Conservation (phyloP, 305 asterid species). For the Fraxinus sp. region DNA sequence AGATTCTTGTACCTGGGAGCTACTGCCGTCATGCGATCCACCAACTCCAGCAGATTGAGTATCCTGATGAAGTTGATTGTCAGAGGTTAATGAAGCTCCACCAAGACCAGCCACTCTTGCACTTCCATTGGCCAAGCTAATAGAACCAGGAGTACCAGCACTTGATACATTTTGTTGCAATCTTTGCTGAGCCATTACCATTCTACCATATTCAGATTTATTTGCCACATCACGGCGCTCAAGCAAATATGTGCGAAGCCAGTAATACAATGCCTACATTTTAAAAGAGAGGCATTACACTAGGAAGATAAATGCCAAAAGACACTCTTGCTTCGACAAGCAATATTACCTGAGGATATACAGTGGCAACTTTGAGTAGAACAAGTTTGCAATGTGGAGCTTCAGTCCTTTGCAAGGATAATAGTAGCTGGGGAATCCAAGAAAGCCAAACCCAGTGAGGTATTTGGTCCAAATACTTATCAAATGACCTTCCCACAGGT, state of each 20-base stretch:
- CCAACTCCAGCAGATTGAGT: slow-evolving; percentile 67
- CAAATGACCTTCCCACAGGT: slow-evolving; percentile 93
- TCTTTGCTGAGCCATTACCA: slow-evolving; percentile 98
- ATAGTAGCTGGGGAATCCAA: slow-evolving; percentile 96
- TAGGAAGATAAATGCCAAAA: slow-evolving; percentile 14
- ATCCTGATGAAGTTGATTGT: slow-evolving; percentile 80
- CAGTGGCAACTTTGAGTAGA: slow-evolving; percentile 82
- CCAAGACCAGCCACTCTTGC: slow-evolving; percentile 65
- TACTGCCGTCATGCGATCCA: slow-evolving; percentile 74
- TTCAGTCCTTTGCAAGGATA: slow-evolving; percentile 92
- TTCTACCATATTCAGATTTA: slow-evolving; percentile 92
- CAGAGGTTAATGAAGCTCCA: slow-evolving; percentile 66
- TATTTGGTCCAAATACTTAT: slow-evolving; percentile 84
- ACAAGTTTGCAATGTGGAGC: slow-evolving; percentile 98
- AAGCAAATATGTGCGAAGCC: slow-evolving; percentile 97
- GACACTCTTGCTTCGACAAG: slow-evolving; percentile 14
- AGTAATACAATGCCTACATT: slow-evolving; percentile 89
- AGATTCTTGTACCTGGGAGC: slow-evolving; percentile 79
- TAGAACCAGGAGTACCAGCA: slow-evolving; percentile 54
- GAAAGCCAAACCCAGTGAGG: slow-evolving; percentile 99
- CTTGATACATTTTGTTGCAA: slow-evolving; percentile 86
- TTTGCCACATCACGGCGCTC: slow-evolving; percentile 99
- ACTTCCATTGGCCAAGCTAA: slow-evolving; percentile 72
- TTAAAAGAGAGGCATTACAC: slow-evolving; percentile 26
- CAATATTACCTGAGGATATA: slow-evolving; percentile 83